These are phyloP conservation scores for Kazachstania kunashirensis DNA, from an alignment of 805 yeast species.

Conservation along the genomic window DNA sequence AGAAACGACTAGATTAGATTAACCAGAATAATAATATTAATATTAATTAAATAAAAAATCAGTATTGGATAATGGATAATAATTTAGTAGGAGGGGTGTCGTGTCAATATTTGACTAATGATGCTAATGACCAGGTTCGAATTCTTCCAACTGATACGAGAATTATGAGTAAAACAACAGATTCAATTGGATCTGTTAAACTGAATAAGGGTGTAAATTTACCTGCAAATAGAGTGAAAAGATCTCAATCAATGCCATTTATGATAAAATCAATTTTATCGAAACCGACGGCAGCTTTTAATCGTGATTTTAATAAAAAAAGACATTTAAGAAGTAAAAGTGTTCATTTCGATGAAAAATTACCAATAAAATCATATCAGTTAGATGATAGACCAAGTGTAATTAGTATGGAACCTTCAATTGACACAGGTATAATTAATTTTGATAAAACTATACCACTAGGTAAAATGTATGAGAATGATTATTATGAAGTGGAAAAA, in stretches of 20 bases:
- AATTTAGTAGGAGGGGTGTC: not conserved
- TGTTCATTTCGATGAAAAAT: slow-evolving; percentile 70
- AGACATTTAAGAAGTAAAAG: slow-evolving; percentile 40
- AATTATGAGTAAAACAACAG: not conserved
- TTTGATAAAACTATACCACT: slow-evolving; percentile 8
- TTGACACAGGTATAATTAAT: slow-evolving; percentile 5
- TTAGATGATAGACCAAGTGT: slow-evolving; percentile 68
- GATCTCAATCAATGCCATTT: slow-evolving; percentile 39
- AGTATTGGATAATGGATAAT: no score
- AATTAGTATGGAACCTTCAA: slow-evolving; percentile 29
- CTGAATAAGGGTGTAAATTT: slow-evolving; percentile 1
- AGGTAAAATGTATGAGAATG: slow-evolving; percentile 1
- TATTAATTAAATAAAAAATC: no score
- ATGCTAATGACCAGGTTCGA: not conserved
- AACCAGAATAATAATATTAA: no score
- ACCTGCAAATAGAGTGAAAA: slow-evolving; percentile 5
- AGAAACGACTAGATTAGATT: no score
- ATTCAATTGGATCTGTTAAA: not conserved
- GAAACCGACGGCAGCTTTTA: not conserved
- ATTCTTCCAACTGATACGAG: not conserved
- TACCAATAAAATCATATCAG: slow-evolving; percentile 63
- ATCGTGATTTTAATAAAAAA: not conserved
- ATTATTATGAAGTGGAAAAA: slow-evolving; percentile 9
- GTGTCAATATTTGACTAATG: not conserved
- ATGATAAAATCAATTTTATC: slow-evolving; percentile 2